phyloP scores from a whole-genome alignment of 805 yeast genomes.

The Candida sphagnicola region DNA sequence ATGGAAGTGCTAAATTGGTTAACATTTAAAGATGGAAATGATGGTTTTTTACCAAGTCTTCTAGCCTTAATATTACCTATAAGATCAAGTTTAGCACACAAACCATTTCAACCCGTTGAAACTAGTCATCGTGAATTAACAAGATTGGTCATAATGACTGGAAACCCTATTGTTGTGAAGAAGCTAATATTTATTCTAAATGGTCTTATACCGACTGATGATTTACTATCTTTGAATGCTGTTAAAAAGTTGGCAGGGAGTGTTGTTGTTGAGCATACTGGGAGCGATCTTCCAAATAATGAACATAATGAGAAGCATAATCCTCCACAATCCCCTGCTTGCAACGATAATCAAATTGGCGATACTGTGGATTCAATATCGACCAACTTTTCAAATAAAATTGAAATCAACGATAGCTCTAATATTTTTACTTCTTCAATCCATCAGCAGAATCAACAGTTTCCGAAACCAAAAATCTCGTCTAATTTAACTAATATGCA shows the following conservation, averaged over 20 bases:
- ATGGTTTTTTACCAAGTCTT: constrained; percentile 45
- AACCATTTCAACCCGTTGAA: constrained; percentile 26
- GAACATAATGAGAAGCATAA: too few relatives aligned
- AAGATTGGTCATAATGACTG: constrained; percentile 53
- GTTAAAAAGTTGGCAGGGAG: too few relatives aligned
- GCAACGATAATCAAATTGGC: too few relatives aligned
- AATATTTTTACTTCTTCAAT: too few relatives aligned
- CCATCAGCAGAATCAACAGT: background rate
- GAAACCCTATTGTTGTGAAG: constrained; percentile 58
- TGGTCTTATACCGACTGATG: constrained; percentile 38
- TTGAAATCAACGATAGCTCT: too few relatives aligned
- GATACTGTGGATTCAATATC: too few relatives aligned
- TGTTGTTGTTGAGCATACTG: too few relatives aligned
- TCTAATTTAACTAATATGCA: background rate
- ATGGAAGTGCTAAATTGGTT: constrained; percentile 51
- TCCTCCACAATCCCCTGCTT: too few relatives aligned
- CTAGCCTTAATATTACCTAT: constrained; percentile 43
- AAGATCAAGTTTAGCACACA: constrained; percentile 28
- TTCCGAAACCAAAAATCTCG: background rate
- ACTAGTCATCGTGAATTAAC: constrained; percentile 28
- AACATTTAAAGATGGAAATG: constrained; percentile 48
- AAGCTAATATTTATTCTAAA: constrained; percentile 51
- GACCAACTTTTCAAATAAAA: too few relatives aligned
- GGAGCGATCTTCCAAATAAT: too few relatives aligned
- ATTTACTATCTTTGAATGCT: background rate